Conservation (phyloP, 805 yeast species). For the Wickerhamomyces tratensis region DNA sequence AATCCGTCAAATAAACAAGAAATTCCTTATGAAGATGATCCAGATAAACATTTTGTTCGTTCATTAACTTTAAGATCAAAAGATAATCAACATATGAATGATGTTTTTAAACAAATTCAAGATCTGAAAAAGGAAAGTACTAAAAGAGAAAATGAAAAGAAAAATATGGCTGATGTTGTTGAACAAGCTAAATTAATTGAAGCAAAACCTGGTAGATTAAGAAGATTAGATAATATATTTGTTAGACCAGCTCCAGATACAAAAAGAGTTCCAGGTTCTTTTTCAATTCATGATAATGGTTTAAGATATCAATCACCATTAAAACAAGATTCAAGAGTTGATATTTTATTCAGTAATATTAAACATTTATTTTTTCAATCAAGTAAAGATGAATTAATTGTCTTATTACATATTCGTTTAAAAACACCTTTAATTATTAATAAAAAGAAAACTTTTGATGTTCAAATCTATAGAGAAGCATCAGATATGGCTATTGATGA, state of each 20-base stretch:
- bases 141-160: constrained; percentile 83
- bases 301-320: constrained; percentile 83
- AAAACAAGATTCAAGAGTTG: constrained; percentile 78
- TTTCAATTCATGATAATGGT: constrained; percentile 94
- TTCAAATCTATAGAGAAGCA: constrained; percentile 95
- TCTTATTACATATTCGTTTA: constrained; percentile 84
- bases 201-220: constrained; percentile 73
- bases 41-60: constrained; percentile 79
- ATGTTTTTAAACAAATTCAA: constrained; percentile 79
- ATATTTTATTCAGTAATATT: constrained; percentile 80
- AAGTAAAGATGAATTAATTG: constrained; percentile 88
- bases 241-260: constrained; percentile 96
- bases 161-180: constrained; percentile 89
- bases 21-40: constrained; percentile 83
- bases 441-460: constrained; percentile 88
- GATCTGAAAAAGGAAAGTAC: constrained; percentile 89
- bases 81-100: constrained; percentile 85
- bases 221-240: constrained; percentile 78
- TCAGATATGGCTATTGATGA: constrained; percentile 94
- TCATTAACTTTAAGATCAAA: constrained; percentile 82
- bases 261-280: constrained; percentile 86
- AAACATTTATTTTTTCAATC: constrained; percentile 95
- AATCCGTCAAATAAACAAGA: constrained; percentile 61
- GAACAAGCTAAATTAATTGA: constrained; percentile 84
- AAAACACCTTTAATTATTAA: constrained; percentile 93